Percentiles rank a stretch among this genome's conserved stretches.
These are phyloP conservation scores for Tolypocladium pustulatum DNA, from an alignment of 2,329 filamentous ascomycete genomes.

Conservation along the genomic window DNA sequence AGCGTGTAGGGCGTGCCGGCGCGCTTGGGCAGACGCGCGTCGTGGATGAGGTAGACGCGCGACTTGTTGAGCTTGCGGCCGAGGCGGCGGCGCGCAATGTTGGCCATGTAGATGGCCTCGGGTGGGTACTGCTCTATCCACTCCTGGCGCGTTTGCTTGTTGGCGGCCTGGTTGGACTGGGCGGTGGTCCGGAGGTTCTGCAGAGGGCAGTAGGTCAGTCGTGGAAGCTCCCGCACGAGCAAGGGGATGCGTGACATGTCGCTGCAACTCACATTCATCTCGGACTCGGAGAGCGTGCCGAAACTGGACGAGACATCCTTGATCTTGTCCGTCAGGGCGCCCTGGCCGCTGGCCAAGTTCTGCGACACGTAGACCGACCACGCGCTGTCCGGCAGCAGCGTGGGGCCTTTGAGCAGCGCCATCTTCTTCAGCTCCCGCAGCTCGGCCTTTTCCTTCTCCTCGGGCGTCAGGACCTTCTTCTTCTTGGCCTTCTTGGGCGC, in stretches of 20 bases:
- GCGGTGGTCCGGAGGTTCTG: conserved; percentile 21
- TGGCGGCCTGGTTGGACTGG: conserved; percentile 28
- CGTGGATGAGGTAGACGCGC: conserved; percentile 22
- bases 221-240: not conserved
- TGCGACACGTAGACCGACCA: conserved; percentile 30
- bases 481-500: conserved; percentile 17
- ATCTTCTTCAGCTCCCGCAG: conserved; percentile 26
- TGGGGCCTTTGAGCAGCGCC: conserved; percentile 30
- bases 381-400: conserved; percentile 14
- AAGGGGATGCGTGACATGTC: not conserved
- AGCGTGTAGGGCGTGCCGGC: conserved; percentile 19
- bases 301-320: conserved; percentile 19
- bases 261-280: conserved; percentile 30
- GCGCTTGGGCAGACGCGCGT: conserved; percentile 36
- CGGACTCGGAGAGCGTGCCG: conserved; percentile 26
- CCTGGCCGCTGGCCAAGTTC: conserved; percentile 11
- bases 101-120: conserved; percentile 32
- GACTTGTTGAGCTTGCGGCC: conserved; percentile 21
- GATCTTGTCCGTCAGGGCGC: conserved; percentile 12
- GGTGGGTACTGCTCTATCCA: conserved; percentile 37
- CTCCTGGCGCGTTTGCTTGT: conserved; percentile 27
- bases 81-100: conserved; percentile 33
- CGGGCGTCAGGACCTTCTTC: conserved; percentile 19
- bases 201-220: not conserved
- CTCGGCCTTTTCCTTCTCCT: conserved; percentile 24